Evolutionary conservation across 202 grass and related monocot genomes (phyloP), one percentile per base, ranked within the genome.

Genomic region (Cymbopogon flexuosus): DNA sequence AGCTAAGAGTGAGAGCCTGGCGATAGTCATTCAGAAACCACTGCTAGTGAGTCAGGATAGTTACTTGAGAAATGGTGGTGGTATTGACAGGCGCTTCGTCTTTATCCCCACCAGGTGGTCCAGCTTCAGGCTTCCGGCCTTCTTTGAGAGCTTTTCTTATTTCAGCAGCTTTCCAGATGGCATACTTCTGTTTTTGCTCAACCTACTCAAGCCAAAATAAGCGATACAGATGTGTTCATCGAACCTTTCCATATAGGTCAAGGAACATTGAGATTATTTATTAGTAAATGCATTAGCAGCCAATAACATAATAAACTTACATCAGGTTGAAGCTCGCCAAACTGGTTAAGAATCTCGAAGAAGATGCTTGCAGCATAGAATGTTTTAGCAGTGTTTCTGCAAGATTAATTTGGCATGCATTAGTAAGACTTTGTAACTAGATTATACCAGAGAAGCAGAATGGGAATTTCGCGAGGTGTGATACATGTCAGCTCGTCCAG

Each of bases 91-190:
- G 51, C 22, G 65, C 61, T 83, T 83, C 82, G 65, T 96, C 96
- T 77, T 91, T 91, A 73, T 91, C 96, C 77, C 77, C 92, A 36
- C 92, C 96, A 87, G 96, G 92, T 86, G 96, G 96, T 33, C 96
- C 96, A 73, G 90, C 80, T 84, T 96, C 92, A 72, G 96, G 96
- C 43, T 63, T 93, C 24, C 96, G 79, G 42, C 92, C 96, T 87
- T 99, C 96, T 87, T 99, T 99, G 68, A 99, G 78, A 60, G 96
- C 92, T 84, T 90, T 99, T 77, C 96, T 95, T 93, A 99, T 96
- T 65, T 99, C 96, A 56, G 96, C 96, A 71, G 96, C 96, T 88
- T 99, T 99, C 96, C 96, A 99, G 65, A 91, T 84, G 45, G 92
- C 87, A 83, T 99, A 99, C 79, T 99, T 99, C 54, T 99, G 90